Conservation (phyloP, 1,284 basidiomycete species). For the Ustilago trichophora region DNA sequence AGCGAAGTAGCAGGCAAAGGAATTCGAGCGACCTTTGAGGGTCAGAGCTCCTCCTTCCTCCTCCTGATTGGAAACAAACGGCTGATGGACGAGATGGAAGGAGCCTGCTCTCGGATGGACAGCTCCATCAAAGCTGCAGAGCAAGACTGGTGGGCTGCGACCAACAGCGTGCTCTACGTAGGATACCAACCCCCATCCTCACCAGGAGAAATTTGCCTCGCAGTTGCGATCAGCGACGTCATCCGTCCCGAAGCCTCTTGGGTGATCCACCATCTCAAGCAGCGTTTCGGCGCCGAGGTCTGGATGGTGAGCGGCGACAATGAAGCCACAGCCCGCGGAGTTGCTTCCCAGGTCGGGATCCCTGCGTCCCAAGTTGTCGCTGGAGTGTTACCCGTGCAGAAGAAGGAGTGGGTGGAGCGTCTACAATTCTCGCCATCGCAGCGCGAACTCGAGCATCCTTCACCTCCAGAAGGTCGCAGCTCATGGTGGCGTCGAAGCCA, state of each 20-base stretch:
- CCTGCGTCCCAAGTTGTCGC: slow-evolving; percentile 73
- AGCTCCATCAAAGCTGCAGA: slow-evolving; percentile 4
- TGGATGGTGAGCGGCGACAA: slow-evolving; percentile 87
- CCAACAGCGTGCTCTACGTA: slow-evolving; percentile 76
- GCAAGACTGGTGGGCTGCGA: slow-evolving; percentile 73
- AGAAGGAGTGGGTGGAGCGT: slow-evolving; percentile 69
- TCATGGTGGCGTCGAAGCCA: background rate
- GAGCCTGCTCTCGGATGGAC: slow-evolving; percentile 8
- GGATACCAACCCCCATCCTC: slow-evolving; percentile 67
- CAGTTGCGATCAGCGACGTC: slow-evolving; percentile 76
- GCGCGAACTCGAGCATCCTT: slow-evolving; percentile 2
- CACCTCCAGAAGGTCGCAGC: too few relatives aligned
- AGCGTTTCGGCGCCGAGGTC: slow-evolving; percentile 71
- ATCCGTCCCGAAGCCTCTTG: slow-evolving; percentile 73
- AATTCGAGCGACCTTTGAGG: slow-evolving; percentile 72
- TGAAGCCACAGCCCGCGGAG: slow-evolving; percentile 75
- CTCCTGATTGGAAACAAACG: slow-evolving; percentile 77
- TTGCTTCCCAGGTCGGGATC: slow-evolving; percentile 77
- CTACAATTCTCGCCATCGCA: slow-evolving; percentile 52
- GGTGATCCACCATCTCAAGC: slow-evolving; percentile 72
- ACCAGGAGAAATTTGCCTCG: slow-evolving; percentile 67
- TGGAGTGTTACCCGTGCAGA: slow-evolving; percentile 76
- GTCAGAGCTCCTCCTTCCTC: slow-evolving; percentile 67
- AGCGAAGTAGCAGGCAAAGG: slow-evolving; percentile 78
- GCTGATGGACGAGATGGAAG: slow-evolving; percentile 70